Evolutionary conservation across 2,329 filamentous ascomycete species (phyloP).

Genomic region (Aspergillus sojae): DNA sequence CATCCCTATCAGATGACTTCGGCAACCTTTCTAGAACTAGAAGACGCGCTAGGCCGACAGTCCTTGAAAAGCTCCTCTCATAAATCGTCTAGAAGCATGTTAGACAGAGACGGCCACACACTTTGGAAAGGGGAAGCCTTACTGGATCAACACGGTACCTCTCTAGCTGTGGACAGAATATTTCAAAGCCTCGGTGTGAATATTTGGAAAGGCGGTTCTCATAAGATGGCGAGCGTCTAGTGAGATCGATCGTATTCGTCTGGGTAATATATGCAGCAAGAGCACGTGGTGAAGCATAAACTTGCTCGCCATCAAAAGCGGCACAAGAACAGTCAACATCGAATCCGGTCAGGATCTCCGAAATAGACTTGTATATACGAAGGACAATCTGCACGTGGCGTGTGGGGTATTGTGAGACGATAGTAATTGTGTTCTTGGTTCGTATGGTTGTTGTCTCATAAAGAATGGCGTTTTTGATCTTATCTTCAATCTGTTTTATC

Average conservation of each 20-base stretch:
- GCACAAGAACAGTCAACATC: slow-evolving; percentile 84
- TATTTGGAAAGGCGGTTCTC: slow-evolving; percentile 87
- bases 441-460: slow-evolving; percentile 82
- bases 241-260: slow-evolving; percentile 77
- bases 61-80: slow-evolving; percentile 75
- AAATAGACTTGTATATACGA: slow-evolving; percentile 79
- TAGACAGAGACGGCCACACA: neutral
- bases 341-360: slow-evolving; percentile 84
- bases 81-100: slow-evolving; percentile 64
- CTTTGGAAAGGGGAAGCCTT: slow-evolving; percentile 3
- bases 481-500: slow-evolving; percentile 77
- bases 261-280: slow-evolving; percentile 80
- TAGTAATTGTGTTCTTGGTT: slow-evolving; percentile 86
- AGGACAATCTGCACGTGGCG: slow-evolving; percentile 85
- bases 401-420: slow-evolving; percentile 79
- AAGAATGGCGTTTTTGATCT: slow-evolving; percentile 75
- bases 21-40: slow-evolving; percentile 80
- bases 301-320: slow-evolving; percentile 78
- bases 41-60: slow-evolving; percentile 75
- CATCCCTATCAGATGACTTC: slow-evolving; percentile 66
- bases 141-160: slow-evolving; percentile 73
- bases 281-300: slow-evolving; percentile 77
- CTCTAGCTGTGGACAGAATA: slow-evolving; percentile 76
- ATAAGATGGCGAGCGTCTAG: slow-evolving; percentile 79
- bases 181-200: slow-evolving; percentile 79